phyloP scores from a whole-genome alignment of 1,284 basidiomycete species.

The Microbotryum intermedium region DNA sequence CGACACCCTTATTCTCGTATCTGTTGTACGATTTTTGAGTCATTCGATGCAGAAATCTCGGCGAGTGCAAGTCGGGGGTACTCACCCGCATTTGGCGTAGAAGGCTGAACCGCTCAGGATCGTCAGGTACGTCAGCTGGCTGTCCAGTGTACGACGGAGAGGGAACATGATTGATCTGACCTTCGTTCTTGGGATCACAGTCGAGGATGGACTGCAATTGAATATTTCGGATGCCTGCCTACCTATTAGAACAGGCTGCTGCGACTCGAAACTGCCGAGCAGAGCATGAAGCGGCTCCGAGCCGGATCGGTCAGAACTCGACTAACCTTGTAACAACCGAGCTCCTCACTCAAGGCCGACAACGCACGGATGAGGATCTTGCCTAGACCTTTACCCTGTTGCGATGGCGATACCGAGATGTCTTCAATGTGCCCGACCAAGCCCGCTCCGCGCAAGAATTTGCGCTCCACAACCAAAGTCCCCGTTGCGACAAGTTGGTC shows the following conservation, averaged over 20 bases:
- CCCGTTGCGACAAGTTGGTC: constrained; percentile 80
- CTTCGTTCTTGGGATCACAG: constrained; percentile 81
- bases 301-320: not conserved
- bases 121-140: constrained; percentile 10
- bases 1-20: constrained; percentile 51
- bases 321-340: constrained; percentile 42
- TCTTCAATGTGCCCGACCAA: constrained; percentile 93
- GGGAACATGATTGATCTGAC: constrained; percentile 49
- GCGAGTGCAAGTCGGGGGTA: constrained; percentile 3
- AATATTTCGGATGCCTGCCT: no score
- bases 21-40: constrained; percentile 10
- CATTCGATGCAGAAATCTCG: not conserved
- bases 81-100: constrained; percentile 84
- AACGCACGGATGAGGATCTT: constrained; percentile 76
- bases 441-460: constrained; percentile 76
- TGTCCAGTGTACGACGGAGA: not conserved
- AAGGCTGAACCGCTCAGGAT: constrained; percentile 54
- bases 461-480: constrained; percentile 78
- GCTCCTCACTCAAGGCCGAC: constrained; percentile 20
- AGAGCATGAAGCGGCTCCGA: constrained; percentile 44
- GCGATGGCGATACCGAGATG: constrained; percentile 78
- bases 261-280: constrained; percentile 54
- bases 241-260: not conserved
- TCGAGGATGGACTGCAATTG: constrained; percentile 74
- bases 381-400: constrained; percentile 86